A percentile compares a stretch with the other conserved stretches of the same genome.
phyloP scores from a whole-genome alignment of 2,329 filamentous ascomycete genomes.

The Berkeleyomyces basicola region DNA sequence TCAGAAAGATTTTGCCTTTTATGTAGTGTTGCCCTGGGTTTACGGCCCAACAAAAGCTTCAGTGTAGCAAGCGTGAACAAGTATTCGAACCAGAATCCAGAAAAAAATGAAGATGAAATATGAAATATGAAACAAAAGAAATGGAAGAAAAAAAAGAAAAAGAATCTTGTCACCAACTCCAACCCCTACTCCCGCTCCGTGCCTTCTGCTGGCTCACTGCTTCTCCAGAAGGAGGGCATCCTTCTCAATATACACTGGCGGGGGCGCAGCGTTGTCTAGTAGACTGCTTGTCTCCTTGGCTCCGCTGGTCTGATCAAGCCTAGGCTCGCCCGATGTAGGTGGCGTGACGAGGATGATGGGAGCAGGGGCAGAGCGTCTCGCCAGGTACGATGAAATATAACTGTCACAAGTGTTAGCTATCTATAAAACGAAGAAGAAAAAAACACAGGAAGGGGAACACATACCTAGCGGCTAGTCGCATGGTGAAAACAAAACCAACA shows the following conservation, averaged over 20 bases:
- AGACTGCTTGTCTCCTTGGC: conserved; percentile 5
- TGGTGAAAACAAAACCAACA: conserved; percentile 3
- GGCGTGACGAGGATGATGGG: not conserved
- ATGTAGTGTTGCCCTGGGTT: too few relatives aligned
- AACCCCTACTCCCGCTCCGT: not conserved
- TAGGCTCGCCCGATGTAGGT: too few relatives aligned
- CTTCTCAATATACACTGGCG: conserved; percentile 5
- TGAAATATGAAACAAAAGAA: not conserved
- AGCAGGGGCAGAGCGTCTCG: not conserved
- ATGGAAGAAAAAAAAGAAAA: not conserved
- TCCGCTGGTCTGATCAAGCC: too few relatives aligned
- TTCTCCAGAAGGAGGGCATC: not conserved
- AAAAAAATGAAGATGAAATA: not conserved
- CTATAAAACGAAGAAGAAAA: not conserved
- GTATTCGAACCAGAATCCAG: not conserved
- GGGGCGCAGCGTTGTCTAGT: not conserved
- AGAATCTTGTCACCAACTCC: not conserved
- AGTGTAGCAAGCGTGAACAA: not conserved
- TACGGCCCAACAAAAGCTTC: too few relatives aligned
- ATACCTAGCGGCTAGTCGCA: conserved; percentile 4
- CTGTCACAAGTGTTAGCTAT: not conserved
- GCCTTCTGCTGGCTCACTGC: not conserved
- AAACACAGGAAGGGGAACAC: not conserved
- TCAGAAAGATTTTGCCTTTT: too few relatives aligned
- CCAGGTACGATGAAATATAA: not conserved